phyloP scores from a whole-genome alignment of 176 grass and related monocot species.

The Bothriochloa decipiens region DNA sequence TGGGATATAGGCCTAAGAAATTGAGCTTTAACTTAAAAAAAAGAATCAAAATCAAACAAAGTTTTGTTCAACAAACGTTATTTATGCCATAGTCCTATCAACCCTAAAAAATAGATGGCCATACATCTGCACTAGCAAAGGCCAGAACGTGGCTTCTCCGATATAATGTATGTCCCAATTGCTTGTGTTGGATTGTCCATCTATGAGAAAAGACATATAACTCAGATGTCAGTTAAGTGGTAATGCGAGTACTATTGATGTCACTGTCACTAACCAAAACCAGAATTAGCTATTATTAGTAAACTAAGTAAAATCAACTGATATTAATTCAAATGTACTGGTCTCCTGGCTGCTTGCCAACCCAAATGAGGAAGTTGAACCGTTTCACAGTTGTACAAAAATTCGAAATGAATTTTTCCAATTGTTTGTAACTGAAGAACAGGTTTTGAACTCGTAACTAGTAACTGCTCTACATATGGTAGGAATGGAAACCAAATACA shows the following conservation, averaged over 20 bases:
- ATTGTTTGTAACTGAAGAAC: background rate
- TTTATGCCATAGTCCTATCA: slow-evolving; percentile 8
- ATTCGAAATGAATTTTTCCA: background rate
- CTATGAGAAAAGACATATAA: slow-evolving; percentile 50
- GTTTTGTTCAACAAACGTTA: slow-evolving; percentile 17
- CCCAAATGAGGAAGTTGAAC: background rate
- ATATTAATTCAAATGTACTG: background rate
- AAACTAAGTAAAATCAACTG: background rate
- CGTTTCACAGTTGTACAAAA: background rate
- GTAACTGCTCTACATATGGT: background rate
- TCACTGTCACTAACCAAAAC: slow-evolving; percentile 4
- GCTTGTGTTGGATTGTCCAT: slow-evolving; percentile 45
- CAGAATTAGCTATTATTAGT: slow-evolving; percentile 29
- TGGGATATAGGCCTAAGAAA: background rate
- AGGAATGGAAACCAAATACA: background rate
- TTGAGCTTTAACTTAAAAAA: background rate
- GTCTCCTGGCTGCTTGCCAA: background rate
- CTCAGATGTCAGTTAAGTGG: slow-evolving; percentile 12
- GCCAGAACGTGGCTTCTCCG: slow-evolving; percentile 53
- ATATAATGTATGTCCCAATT: slow-evolving; percentile 37
- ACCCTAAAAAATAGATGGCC: slow-evolving; percentile 37
- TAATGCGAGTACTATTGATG: slow-evolving; percentile 7
- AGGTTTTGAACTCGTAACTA: background rate
- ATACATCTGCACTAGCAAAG: slow-evolving; percentile 75
- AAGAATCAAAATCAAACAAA: slow-evolving; percentile 4